phyloP scores from a whole-genome alignment of 805 yeast genomes.

The Yamadazyma paraphyllophila region DNA sequence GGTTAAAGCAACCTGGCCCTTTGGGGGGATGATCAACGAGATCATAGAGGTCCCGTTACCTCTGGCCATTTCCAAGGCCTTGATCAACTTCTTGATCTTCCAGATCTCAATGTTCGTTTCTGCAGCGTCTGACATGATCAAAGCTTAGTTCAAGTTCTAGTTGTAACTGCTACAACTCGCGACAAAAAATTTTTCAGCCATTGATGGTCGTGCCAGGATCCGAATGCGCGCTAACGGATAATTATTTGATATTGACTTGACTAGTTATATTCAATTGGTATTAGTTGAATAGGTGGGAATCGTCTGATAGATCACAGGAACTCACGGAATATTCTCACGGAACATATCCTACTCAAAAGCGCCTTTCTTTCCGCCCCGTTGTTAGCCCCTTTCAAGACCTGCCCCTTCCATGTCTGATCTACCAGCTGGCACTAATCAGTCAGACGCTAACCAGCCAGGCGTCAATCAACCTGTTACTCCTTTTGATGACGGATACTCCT shows the following conservation, averaged over 20 bases:
- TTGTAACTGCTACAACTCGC: background rate
- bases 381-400: background rate
- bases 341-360: no score
- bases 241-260: no score
- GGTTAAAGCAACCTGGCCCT: constrained; percentile 83
- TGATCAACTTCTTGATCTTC: constrained; percentile 94
- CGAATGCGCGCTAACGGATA: background rate
- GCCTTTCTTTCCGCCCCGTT: background rate
- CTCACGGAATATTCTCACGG: no score
- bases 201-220: background rate
- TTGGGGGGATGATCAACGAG: constrained; percentile 92
- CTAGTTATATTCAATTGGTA: no score
- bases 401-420: background rate
- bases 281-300: no score
- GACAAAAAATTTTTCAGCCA: constrained; percentile 3
- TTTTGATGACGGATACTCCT: background rate
- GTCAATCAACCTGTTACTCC: background rate
- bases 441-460: no score
- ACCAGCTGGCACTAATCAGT: background rate
- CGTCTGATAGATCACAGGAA: no score
- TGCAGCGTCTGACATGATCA: constrained; percentile 54
- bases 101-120: constrained; percentile 98
- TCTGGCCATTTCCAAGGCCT: constrained; percentile 83
- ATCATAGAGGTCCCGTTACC: constrained; percentile 99
- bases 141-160: constrained; percentile 23